Evolutionary conservation across 495 filamentous ascomycete genomes (phyloP).

Genomic region (Talaromyces borbonicus): DNA sequence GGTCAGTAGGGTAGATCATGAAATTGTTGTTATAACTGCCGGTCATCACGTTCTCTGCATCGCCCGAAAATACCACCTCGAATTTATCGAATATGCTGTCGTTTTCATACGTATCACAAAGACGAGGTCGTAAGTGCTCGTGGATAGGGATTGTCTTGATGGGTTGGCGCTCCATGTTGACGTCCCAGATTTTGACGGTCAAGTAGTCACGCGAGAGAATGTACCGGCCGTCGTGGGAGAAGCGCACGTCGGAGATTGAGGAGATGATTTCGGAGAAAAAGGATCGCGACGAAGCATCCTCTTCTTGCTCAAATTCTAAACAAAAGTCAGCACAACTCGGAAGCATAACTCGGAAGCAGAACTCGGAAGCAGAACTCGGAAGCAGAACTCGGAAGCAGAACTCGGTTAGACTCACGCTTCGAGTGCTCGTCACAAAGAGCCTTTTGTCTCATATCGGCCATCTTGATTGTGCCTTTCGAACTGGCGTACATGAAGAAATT

Average conservation of each 20-base stretch:
- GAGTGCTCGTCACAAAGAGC: conserved; percentile 92
- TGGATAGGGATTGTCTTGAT: conserved; percentile 99
- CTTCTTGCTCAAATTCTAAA: conserved; percentile 95
- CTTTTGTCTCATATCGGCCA: conserved; percentile 95
- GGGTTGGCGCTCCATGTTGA: conserved; percentile 95
- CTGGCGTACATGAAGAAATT: conserved; percentile 99
- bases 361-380: conserved; percentile 8
- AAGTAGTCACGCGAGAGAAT: conserved; percentile 96
- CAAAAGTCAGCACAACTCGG: conserved; percentile 7
- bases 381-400: not conserved
- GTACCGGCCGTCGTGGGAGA: conserved; percentile 91
- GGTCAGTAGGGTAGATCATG: conserved; percentile 98
- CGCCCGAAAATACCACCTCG: conserved; percentile 96
- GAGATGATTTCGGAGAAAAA: conserved; percentile 99
- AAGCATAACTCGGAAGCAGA: not conserved
- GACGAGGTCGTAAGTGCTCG: conserved; percentile 85
- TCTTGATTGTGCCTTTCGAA: conserved; percentile 97
- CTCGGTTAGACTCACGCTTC: conserved; percentile 73
- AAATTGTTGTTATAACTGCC: conserved; percentile 99
- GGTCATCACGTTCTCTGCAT: conserved; percentile 98
- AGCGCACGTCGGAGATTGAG: conserved; percentile 96
- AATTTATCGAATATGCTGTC: conserved; percentile 99
- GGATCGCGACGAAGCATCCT: conserved; percentile 94
- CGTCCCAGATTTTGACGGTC: conserved; percentile 99
- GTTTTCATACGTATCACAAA: conserved; percentile 98